Base-by-base conservation (phyloP, 2,329 filamentous ascomycete species). In the Akanthomyces muscarius region DNA sequence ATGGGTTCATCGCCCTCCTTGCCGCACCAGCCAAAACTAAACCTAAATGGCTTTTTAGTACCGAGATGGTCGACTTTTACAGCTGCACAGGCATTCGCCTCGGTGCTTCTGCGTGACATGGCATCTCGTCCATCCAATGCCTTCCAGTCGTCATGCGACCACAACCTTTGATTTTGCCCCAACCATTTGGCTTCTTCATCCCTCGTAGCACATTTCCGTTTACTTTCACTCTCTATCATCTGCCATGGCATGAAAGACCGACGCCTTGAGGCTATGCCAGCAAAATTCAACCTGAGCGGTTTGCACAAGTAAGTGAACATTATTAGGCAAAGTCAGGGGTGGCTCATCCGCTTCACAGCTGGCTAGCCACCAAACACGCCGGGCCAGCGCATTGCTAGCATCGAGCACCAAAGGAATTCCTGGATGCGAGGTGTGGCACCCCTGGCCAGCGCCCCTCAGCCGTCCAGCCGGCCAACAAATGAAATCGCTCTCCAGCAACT, bases 41-140 rank as follows among this genome's bases (percentile, higher is more conserved):
- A 59, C 56, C 45, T 50, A 59, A 42, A 59, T 50, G 44, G 56
- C 56, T 14, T 25, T 28, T 14, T 6, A 47, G n/a, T 41, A 48
- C 45, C 45, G 45, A 59, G 45, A 50, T 14, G 25, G 10, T 45
- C 45, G 33, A 41, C 14, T 21, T 50, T 23, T 41, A 21, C 42
- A 59, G 56, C 45, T 38, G 21, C 30, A 41, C 41, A 33, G 28
- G 41, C 44, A 47, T 57, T 48, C 8, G 18, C 18, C 7, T 47
- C 6, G 44, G n/a, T 47, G 44, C 44, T 18, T n/a, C n/a, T 47
- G 14, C 14, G 23, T 21, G 23, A 48, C 45, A 14, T 48, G 25
- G 13, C 13, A 21, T 28, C 23, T 28, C 45, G 13, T 16, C 13
- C 38, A 4, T 13, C 30, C 28, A 36, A 52, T 21, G 18, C 28